phyloP scores from a whole-genome alignment of 176 grass and related monocot species.

The Dactylis glomerata region DNA sequence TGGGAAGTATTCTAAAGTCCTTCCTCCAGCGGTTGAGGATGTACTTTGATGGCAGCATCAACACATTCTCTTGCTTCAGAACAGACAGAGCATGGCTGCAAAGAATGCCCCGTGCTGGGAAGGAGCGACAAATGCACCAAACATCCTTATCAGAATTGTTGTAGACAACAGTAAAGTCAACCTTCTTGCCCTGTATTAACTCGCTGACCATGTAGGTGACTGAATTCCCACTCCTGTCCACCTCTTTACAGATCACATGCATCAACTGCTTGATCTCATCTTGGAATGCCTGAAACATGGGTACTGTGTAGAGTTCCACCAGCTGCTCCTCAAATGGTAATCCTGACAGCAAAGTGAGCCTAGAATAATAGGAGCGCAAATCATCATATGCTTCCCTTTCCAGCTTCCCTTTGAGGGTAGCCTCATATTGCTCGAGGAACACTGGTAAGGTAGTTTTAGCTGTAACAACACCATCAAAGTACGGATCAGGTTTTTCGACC shows the following conservation, averaged over 20 bases:
- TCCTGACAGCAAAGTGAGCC: constrained; percentile 70
- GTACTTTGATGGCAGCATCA: constrained; percentile 72
- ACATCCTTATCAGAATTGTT: constrained; percentile 80
- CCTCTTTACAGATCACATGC: constrained; percentile 77
- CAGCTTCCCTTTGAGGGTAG: constrained; percentile 61
- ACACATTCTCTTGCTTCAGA: constrained; percentile 77
- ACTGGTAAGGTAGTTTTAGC: constrained; percentile 69
- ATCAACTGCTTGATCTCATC: constrained; percentile 91
- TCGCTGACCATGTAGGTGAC: constrained; percentile 71
- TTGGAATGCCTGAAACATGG: constrained; percentile 86
- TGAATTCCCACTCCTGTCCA: constrained; percentile 54
- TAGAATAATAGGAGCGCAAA: constrained; percentile 83
- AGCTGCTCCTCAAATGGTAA: constrained; percentile 88
- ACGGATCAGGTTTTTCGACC: constrained; percentile 69
- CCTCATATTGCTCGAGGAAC: constrained; percentile 83
- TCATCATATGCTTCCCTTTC: constrained; percentile 91
- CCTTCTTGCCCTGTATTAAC: constrained; percentile 73
- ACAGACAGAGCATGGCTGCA: constrained; percentile 90
- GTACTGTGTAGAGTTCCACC: constrained; percentile 73
- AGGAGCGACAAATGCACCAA: constrained; percentile 88
- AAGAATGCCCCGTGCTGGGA: constrained; percentile 85
- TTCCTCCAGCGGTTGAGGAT: constrained; percentile 89
- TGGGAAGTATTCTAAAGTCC: constrained; percentile 71
- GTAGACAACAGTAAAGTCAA: constrained; percentile 81
- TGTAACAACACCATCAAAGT: constrained; percentile 73